These are phyloP conservation scores for Artemisia argyi DNA, from an alignment of 129 eudicot species.

Conservation along the genomic window DNA sequence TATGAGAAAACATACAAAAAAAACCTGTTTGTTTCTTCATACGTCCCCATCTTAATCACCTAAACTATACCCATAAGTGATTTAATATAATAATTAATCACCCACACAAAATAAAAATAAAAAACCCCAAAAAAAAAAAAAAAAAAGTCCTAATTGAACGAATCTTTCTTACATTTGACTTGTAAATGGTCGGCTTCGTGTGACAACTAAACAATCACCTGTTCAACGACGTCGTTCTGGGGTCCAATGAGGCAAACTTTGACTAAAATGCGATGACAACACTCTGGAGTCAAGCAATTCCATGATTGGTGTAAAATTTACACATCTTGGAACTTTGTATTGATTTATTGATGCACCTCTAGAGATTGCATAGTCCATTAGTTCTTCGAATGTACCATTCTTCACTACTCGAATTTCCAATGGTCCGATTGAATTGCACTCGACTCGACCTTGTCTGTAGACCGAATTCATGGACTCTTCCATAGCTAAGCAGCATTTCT, in stretches of 20 bases:
- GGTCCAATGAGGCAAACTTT: constrained; percentile 70
- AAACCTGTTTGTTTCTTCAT: constrained; percentile 23
- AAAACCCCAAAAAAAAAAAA: background rate
- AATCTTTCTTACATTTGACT: constrained; percentile 52
- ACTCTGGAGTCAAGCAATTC: constrained; percentile 94
- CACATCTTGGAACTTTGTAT: constrained; percentile 93
- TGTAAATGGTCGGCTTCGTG: constrained; percentile 31
- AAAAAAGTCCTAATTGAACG: constrained; percentile 28
- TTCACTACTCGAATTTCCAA: constrained; percentile 83
- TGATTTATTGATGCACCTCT: constrained; percentile 93
- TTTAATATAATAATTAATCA: constrained; percentile 11
- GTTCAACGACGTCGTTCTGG: constrained; percentile 80
- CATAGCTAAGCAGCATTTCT: constrained; percentile 72
- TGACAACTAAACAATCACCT: constrained; percentile 39
- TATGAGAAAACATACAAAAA: constrained; percentile 33
- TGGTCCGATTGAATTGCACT: constrained; percentile 80
- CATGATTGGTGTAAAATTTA: constrained; percentile 80
- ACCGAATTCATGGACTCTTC: constrained; percentile 87
- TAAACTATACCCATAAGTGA: constrained; percentile 31
- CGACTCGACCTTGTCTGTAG: constrained; percentile 90
- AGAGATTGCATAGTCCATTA: constrained; percentile 93
- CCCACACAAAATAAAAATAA: constrained; percentile 18
- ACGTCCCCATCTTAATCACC: constrained; percentile 32
- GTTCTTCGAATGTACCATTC: constrained; percentile 84
- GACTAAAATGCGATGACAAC: constrained; percentile 81